Conservation (phyloP, 371 early-diverging fungal species). For the Amoeboaphelidium occidentale region DNA sequence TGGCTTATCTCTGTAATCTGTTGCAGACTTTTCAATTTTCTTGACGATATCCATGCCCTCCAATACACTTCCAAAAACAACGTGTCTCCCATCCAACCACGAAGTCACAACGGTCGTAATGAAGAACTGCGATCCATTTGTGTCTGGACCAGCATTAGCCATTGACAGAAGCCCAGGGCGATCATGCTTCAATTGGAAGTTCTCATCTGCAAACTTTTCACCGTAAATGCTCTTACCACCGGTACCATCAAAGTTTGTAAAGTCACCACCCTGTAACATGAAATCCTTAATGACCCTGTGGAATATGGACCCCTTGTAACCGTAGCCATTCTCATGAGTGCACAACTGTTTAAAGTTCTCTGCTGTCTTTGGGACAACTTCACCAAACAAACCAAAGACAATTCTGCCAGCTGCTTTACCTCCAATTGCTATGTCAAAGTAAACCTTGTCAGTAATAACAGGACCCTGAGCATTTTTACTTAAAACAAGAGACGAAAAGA, state of each 20-base stretch:
- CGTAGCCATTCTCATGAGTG: constrained; percentile 49
- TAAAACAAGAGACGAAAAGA: background rate
- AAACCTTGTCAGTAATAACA: constrained; percentile 32
- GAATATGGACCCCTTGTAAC: constrained; percentile 32
- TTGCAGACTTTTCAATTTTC: constrained; percentile 29
- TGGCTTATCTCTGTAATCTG: constrained; percentile 31
- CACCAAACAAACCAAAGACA: constrained; percentile 55
- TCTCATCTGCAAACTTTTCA: constrained; percentile 72
- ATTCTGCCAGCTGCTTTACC: constrained; percentile 53
- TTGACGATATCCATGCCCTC: constrained; percentile 46
- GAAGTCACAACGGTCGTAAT: constrained; percentile 53
- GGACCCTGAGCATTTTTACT: constrained; percentile 9
- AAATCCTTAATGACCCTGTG: constrained; percentile 20
- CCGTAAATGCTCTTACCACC: constrained; percentile 93
- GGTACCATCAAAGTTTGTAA: constrained; percentile 60
- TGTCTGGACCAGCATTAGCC: constrained; percentile 88
- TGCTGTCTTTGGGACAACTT: constrained; percentile 13
- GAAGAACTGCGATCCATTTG: constrained; percentile 95
- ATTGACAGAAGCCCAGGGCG: constrained; percentile 61
- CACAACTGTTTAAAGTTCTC: constrained; percentile 76
- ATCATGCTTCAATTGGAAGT: constrained; percentile 63
- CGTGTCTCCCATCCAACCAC: constrained; percentile 29
- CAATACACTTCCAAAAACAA: constrained; percentile 19
- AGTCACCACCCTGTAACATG: constrained; percentile 23
- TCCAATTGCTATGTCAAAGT: constrained; percentile 69